A percentile compares a stretch with the other conserved stretches of the same genome.
Evolutionary conservation across 192 early-diverging fungal genomes (phyloP).

Genomic region (Backusella westeae): DNA sequence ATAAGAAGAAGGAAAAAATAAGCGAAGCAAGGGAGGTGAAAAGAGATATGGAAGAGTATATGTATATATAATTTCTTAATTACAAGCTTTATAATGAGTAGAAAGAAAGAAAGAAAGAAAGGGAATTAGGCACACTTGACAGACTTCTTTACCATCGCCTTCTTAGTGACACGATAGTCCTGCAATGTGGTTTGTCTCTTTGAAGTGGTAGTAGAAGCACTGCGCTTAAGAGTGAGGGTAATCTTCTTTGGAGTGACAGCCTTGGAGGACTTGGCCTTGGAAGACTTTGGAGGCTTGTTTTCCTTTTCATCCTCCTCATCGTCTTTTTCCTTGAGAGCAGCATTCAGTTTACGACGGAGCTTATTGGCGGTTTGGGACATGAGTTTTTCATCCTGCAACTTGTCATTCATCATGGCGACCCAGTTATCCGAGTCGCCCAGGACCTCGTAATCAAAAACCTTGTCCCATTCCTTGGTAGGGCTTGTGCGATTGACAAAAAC

Average conservation of each 20-base stretch:
- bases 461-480: constrained; percentile 70
- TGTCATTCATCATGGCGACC: constrained; percentile 27
- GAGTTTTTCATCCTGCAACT: constrained; percentile 2
- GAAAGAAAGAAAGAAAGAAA: too few species aligned
- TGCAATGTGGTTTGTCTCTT: constrained; percentile 4
- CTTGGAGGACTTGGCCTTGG: background rate
- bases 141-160: background rate
- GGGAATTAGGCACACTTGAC: background rate
- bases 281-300: background rate
- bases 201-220: background rate
- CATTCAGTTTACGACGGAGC: background rate
- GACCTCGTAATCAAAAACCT: constrained; percentile 76
- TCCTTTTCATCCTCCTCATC: background rate
- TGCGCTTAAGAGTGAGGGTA: background rate
- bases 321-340: background rate
- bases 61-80: background rate
- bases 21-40: background rate
- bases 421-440: constrained; percentile 67
- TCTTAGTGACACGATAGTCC: background rate
- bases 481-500: constrained; percentile 75
- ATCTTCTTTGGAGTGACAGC: background rate
- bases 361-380: constrained; percentile 14
- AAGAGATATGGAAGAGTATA: too few species aligned
- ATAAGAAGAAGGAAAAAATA: background rate
- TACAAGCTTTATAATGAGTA: background rate